phyloP scores from a whole-genome alignment of 2,329 filamentous ascomycete species.

The Eurotiales sp. region DNA sequence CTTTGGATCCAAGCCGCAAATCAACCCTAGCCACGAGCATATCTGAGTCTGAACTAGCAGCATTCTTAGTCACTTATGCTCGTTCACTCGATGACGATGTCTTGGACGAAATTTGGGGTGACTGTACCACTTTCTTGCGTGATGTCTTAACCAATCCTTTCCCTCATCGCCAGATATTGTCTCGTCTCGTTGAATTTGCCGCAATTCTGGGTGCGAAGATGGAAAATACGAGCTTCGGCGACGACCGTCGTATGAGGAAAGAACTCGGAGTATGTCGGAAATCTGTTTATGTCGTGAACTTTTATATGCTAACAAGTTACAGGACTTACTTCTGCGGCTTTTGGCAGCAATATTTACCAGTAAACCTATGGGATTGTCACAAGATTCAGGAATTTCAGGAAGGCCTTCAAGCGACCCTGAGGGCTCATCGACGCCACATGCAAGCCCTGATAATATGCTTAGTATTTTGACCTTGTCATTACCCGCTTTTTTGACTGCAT shows the following conservation, averaged over 20 bases:
- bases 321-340: conserved; percentile 86
- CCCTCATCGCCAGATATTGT: conserved; percentile 85
- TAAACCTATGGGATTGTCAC: conserved; percentile 69
- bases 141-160: conserved; percentile 92
- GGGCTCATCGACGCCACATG: conserved; percentile 30
- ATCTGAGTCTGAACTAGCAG: conserved; percentile 76
- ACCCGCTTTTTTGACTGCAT: conserved; percentile 73
- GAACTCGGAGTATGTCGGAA: conserved; percentile 70
- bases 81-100: conserved; percentile 90
- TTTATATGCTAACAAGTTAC: conserved; percentile 20
- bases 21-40: conserved; percentile 86
- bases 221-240: conserved; percentile 95
- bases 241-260: conserved; percentile 85
- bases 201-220: conserved; percentile 90
- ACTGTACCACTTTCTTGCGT: conserved; percentile 85
- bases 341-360: conserved; percentile 94
- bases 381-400: conserved; percentile 46
- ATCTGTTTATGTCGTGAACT: conserved; percentile 54
- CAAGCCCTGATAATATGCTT: conserved; percentile 70
- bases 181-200: conserved; percentile 81
- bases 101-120: conserved; percentile 96
- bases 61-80: conserved; percentile 87
- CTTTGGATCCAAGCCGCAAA: conserved; percentile 72
- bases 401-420: conserved; percentile 42
- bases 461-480: conserved; percentile 74